Percentiles rank a stretch among this genome's conserved stretches.
Conservation (phyloP, 257 asterid genomes). For the Solanum tacnaense region DNA sequence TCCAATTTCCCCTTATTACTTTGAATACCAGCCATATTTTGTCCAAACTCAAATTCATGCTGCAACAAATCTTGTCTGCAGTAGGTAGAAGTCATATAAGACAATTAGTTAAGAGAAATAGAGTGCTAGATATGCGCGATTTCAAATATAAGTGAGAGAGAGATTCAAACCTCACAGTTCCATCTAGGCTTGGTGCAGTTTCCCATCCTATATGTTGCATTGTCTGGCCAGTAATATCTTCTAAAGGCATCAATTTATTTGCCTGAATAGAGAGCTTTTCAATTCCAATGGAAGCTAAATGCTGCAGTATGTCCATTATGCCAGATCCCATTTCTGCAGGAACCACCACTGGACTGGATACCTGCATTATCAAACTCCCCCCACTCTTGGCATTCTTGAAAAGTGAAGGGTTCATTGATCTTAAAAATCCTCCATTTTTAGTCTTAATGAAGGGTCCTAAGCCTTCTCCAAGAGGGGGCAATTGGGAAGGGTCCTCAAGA, state of each 20-base stretch:
- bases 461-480: conserved; percentile 77
- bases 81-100: neutral
- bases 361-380: conserved; percentile 86
- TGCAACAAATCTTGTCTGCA: conserved; percentile 45
- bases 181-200: conserved; percentile 45
- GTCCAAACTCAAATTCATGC: conserved; percentile 23
- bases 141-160: neutral
- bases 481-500: conserved; percentile 39
- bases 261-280: conserved; percentile 97
- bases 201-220: conserved; percentile 80
- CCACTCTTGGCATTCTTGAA: conserved; percentile 53
- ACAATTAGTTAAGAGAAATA: neutral
- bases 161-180: conserved; percentile 49
- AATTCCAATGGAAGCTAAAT: conserved; percentile 78
- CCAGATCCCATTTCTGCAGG: conserved; percentile 96
- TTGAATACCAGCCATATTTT: conserved; percentile 12
- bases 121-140: neutral
- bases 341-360: conserved; percentile 79
- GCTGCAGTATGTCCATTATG: conserved; percentile 73
- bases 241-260: conserved; percentile 79
- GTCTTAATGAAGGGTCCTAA: conserved; percentile 75
- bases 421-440: conserved; percentile 71
- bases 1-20: conserved; percentile 18
- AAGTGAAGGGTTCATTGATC: conserved; percentile 76
- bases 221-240: conserved; percentile 77